phyloP scores from a whole-genome alignment of 352 stramenopile genomes.

The Globisporangium okanoganense region DNA sequence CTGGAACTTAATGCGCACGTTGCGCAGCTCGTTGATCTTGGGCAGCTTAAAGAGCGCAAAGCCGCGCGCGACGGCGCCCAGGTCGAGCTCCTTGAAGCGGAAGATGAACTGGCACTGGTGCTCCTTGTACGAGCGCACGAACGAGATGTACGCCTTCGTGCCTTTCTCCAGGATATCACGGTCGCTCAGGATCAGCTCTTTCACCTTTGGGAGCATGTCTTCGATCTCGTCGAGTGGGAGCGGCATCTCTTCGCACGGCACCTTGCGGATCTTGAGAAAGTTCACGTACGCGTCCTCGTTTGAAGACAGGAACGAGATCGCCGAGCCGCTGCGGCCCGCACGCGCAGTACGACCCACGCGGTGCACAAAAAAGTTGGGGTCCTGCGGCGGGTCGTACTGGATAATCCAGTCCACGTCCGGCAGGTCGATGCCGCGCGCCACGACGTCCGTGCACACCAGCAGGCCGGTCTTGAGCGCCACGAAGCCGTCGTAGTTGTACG shows the following conservation, averaged over 20 bases:
- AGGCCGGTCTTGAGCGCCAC: slow-evolving; percentile 60
- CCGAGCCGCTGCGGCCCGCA: slow-evolving; percentile 90
- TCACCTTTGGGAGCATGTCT: slow-evolving; percentile 89
- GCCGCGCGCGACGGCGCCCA: slow-evolving; percentile 89
- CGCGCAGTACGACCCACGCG: slow-evolving; percentile 97
- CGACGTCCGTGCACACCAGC: slow-evolving; percentile 98
- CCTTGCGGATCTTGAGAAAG: slow-evolving; percentile 93
- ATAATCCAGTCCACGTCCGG: slow-evolving; percentile 99
- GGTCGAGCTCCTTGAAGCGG: slow-evolving; percentile 96
- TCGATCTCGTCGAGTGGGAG: slow-evolving; percentile 60
- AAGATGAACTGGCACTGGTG: slow-evolving; percentile 99
- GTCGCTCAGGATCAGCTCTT: slow-evolving; percentile 88
- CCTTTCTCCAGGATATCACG: slow-evolving; percentile 98
- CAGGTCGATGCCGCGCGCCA: slow-evolving; percentile 97
- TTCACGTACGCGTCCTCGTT: slow-evolving; percentile 98
- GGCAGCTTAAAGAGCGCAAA: slow-evolving; percentile 80
- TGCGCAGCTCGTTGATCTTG: slow-evolving; percentile 86
- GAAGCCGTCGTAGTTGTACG: slow-evolving; percentile 72
- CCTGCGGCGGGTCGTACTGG: slow-evolving; percentile 96
- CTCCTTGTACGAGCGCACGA: slow-evolving; percentile 99
- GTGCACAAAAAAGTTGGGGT: slow-evolving; percentile 99
- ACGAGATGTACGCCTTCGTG: slow-evolving; percentile 98
- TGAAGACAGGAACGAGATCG: slow-evolving; percentile 94
- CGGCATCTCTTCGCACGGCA: slow-evolving; percentile 86
- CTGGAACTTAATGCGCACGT: slow-evolving; percentile 82